These are phyloP conservation scores for Lactarius psammicola DNA, from an alignment of 768 basidiomycete genomes.

Conservation along the genomic window DNA sequence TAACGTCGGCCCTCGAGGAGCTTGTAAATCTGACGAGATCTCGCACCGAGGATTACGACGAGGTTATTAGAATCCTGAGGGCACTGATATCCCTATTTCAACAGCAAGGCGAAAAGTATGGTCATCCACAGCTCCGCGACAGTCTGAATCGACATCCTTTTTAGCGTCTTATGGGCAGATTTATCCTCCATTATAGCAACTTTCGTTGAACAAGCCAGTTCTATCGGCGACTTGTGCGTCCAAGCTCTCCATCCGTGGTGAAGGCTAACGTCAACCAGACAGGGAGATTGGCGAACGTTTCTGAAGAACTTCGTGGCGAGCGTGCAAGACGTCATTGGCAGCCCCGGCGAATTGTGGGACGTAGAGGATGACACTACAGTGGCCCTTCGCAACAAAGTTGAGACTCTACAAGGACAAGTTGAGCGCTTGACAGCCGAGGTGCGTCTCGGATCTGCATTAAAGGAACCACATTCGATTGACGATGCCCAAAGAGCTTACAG, in stretches of 20 bases:
- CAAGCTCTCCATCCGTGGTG: background rate
- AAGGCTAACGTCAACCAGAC: conserved; percentile 41
- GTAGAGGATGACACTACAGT: conserved; percentile 38
- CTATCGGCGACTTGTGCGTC: conserved; percentile 17
- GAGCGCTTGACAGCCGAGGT: conserved; percentile 70
- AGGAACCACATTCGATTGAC: background rate
- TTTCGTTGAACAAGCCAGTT: conserved; percentile 22
- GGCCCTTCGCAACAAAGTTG: conserved; percentile 60
- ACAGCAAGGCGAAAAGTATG: conserved; percentile 56
- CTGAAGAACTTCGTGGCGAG: conserved; percentile 59
- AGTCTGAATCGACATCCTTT: background rate
- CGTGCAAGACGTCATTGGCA: conserved; percentile 65
- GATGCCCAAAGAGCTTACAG: conserved; percentile 43
- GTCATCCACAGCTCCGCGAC: background rate
- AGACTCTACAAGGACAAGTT: conserved; percentile 54
- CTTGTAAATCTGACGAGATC: conserved; percentile 59
- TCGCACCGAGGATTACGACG: conserved; percentile 60
- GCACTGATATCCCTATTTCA: conserved; percentile 57
- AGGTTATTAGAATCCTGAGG: conserved; percentile 58
- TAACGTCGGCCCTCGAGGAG: conserved; percentile 56
- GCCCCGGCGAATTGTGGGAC: conserved; percentile 50
- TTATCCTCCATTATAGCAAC: conserved; percentile 4
- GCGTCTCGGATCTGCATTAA: conserved; percentile 22
- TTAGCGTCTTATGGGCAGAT: background rate
- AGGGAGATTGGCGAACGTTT: conserved; percentile 62